Conservation (phyloP, 1,139 yeast species). For the Yamadazyma mexicana region DNA sequence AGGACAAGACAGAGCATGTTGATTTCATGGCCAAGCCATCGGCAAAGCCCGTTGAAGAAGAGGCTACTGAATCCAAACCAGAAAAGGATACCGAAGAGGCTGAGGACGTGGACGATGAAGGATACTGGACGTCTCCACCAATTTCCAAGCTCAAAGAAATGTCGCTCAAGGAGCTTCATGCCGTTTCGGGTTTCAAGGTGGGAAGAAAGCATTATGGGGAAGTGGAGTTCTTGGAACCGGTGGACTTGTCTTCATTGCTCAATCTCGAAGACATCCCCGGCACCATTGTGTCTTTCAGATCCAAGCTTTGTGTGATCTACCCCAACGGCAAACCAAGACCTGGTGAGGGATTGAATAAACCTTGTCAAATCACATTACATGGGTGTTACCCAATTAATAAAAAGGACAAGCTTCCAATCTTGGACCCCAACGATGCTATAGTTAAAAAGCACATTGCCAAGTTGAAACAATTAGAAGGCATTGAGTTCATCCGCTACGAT, state of each 20-base stretch:
- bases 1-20: slow-evolving; percentile 28
- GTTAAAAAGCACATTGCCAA: slow-evolving; percentile 69
- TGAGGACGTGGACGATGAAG: slow-evolving; percentile 52
- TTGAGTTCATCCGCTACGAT: slow-evolving; percentile 74
- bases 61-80: slow-evolving; percentile 9
- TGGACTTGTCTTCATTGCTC: slow-evolving; percentile 71
- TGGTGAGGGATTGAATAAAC: slow-evolving; percentile 84
- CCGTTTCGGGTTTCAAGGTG: slow-evolving; percentile 65
- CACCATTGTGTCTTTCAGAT: slow-evolving; percentile 58
- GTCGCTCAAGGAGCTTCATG: slow-evolving; percentile 62
- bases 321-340: slow-evolving; percentile 69
- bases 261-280: slow-evolving; percentile 65
- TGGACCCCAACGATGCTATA: slow-evolving; percentile 74
- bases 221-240: slow-evolving; percentile 75
- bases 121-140: slow-evolving; percentile 88
- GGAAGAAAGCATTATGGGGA: slow-evolving; percentile 82
- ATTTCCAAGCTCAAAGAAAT: slow-evolving; percentile 58
- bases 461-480: slow-evolving; percentile 58
- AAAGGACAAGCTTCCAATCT: slow-evolving; percentile 70
- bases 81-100: slow-evolving; percentile 11
- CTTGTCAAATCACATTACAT: slow-evolving; percentile 70
- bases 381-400: slow-evolving; percentile 77
- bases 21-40: slow-evolving; percentile 24
- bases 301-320: slow-evolving; percentile 66
- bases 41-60: slow-evolving; percentile 11